Percentiles rank a stretch among this genome's conserved stretches.
These are phyloP conservation scores for Solanum sejunctum DNA, from an alignment of 257 asterid genomes.

Conservation along the genomic window DNA sequence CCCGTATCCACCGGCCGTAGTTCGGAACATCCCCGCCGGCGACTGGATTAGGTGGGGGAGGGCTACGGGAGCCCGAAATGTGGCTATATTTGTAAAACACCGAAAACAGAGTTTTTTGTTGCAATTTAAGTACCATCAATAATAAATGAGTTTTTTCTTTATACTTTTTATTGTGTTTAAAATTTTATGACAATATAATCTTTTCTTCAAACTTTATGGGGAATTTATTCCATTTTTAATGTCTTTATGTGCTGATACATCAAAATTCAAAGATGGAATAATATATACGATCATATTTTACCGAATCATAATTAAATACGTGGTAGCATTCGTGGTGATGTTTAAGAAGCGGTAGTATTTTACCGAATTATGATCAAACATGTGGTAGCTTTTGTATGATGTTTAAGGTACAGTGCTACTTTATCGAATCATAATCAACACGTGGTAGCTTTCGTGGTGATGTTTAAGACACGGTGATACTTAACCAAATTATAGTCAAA, in stretches of 20 bases:
- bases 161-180: not conserved
- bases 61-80: not conserved
- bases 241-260: not conserved
- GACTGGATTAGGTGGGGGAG: not conserved
- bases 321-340: not conserved
- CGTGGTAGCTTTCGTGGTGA: accelerated
- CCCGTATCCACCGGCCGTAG: not conserved
- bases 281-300: not conserved
- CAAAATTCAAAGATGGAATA: not conserved
- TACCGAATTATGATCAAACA: too few species aligned
- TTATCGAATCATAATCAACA: not conserved
- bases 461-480: not conserved
- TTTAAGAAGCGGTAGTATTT: too few species aligned
- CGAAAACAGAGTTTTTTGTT: not conserved
- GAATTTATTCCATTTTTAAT: not conserved
- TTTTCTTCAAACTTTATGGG: not conserved
- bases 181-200: not conserved
- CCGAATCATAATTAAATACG: not conserved
- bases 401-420: not conserved
- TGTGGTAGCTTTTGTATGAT: not conserved
- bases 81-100: not conserved
- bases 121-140: not conserved
- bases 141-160: not conserved
- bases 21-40: not conserved
- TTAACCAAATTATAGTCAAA: accelerated